Evolutionary conservation across 257 asterid genomes (phyloP).

Genomic region (Catharanthus roseus): DNA sequence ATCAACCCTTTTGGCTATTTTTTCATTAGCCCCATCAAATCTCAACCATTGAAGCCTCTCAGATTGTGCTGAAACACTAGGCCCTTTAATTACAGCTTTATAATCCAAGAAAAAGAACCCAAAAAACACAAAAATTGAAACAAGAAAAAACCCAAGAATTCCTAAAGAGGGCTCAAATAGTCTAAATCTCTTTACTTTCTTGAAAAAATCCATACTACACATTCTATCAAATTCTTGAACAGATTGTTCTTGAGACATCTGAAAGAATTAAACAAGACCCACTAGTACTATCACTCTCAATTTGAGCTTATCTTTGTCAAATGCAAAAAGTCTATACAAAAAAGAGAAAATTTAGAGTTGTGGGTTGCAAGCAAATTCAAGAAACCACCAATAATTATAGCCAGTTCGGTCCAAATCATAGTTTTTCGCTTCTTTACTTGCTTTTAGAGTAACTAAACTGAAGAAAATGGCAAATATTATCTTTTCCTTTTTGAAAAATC

Average conservation of each 20-base stretch:
- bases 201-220: constrained; percentile 39
- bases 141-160: constrained; percentile 53
- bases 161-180: constrained; percentile 75
- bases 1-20: constrained; percentile 36
- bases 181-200: constrained; percentile 67
- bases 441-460: constrained; percentile 13
- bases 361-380: constrained; percentile 39
- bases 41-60: constrained; percentile 60
- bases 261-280: neutral
- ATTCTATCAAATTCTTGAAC: constrained; percentile 26
- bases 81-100: constrained; percentile 46
- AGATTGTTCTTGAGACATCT: constrained; percentile 35
- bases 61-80: constrained; percentile 39
- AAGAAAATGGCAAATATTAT: neutral
- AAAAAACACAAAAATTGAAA: constrained; percentile 44
- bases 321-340: constrained; percentile 8
- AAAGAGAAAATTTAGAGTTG: constrained; percentile 18
- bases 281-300: neutral
- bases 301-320: neutral
- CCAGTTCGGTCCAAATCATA: constrained; percentile 30
- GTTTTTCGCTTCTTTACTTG: constrained; percentile 50
- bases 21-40: constrained; percentile 31
- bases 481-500: neutral
- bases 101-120: constrained; percentile 65
- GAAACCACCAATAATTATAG: constrained; percentile 34